Conservation (phyloP, 345 rosid species). For the Ceriops zippeliana region DNA sequence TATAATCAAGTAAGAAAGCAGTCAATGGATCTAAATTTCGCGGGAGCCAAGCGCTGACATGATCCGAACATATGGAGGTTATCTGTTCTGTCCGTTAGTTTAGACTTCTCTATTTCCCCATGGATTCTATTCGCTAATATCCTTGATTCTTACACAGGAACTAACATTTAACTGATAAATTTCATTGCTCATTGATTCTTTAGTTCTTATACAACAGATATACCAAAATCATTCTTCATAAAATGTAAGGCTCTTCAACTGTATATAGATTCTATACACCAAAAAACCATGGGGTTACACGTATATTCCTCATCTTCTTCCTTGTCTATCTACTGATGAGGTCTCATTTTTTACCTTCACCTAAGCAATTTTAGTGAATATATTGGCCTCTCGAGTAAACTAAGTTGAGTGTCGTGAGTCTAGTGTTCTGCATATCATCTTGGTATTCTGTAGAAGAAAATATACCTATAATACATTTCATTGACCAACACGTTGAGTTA, state of each 20-base stretch:
- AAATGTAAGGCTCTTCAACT: constrained; percentile 40
- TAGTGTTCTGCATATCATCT: constrained; percentile 19
- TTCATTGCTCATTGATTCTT: constrained; percentile 37
- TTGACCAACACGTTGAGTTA: constrained; percentile 25
- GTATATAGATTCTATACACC: constrained; percentile 16
- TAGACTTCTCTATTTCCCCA: constrained; percentile 18
- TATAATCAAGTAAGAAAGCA: constrained; percentile 20
- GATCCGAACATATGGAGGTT: constrained; percentile 33
- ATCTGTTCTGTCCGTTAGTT: constrained; percentile 32
- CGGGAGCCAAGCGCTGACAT: constrained; percentile 34
- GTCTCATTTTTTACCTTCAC: constrained; percentile 14
- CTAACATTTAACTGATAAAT: constrained; percentile 30
- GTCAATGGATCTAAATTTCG: constrained; percentile 29
- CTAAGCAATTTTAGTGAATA: constrained; percentile 29
- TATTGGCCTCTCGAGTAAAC: constrained; percentile 58
- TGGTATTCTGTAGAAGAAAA: constrained; percentile 8
- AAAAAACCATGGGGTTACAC: constrained; percentile 19
- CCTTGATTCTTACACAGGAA: constrained; percentile 15
- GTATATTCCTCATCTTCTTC: constrained; percentile 7
- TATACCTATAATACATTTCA: constrained; percentile 1
- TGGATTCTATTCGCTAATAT: constrained; percentile 35
- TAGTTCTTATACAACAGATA: constrained; percentile 26
- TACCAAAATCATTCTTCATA: constrained; percentile 31
- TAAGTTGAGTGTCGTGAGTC: constrained; percentile 15
- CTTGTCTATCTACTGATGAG: constrained; percentile 32